Evolutionary conservation across 2,329 filamentous ascomycete species (phyloP).

Genomic region (Neofusicoccum parvum): DNA sequence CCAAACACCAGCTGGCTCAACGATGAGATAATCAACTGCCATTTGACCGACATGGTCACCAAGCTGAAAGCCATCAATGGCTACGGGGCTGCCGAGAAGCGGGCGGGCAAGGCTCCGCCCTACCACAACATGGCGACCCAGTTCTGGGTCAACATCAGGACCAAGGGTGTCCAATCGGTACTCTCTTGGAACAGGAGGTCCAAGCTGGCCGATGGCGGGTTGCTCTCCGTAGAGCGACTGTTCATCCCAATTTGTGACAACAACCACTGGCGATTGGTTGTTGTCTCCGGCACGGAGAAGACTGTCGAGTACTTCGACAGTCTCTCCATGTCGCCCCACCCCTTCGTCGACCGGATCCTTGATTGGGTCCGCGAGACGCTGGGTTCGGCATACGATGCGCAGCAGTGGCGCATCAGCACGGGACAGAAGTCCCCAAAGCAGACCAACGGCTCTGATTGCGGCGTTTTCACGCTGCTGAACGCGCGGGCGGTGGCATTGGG

Average conservation of each 20-base stretch:
- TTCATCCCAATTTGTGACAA: conserved; percentile 69
- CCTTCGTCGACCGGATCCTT: conserved; percentile 24
- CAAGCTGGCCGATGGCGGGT: conserved; percentile 31
- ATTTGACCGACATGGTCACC: conserved; percentile 62
- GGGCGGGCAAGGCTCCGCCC: conserved; percentile 60
- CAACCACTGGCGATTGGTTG: conserved; percentile 72
- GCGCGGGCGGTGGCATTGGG: conserved; percentile 59
- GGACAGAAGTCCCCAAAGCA: conserved; percentile 57
- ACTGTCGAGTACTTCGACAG: conserved; percentile 72
- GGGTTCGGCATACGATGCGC: conserved; percentile 54
- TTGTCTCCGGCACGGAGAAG: conserved; percentile 63
- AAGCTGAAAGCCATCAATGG: too few relatives aligned
- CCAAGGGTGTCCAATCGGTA: conserved; percentile 51
- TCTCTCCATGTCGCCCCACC: conserved; percentile 50
- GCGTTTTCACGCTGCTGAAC: conserved; percentile 76
- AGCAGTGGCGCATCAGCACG: conserved; percentile 63
- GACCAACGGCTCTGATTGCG: conserved; percentile 72
- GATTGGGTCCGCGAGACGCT: conserved; percentile 56
- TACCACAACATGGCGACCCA: conserved; percentile 68
- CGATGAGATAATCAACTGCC: conserved; percentile 73
- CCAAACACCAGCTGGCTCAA: conserved; percentile 65
- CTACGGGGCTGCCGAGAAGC: conserved; percentile 56
- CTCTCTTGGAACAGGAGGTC: conserved; percentile 53
- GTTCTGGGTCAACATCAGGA: conserved; percentile 41
- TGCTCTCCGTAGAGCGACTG: conserved; percentile 67